Conservation (phyloP, 768 basidiomycete species). For the Psilocybe cubensis region DNA sequence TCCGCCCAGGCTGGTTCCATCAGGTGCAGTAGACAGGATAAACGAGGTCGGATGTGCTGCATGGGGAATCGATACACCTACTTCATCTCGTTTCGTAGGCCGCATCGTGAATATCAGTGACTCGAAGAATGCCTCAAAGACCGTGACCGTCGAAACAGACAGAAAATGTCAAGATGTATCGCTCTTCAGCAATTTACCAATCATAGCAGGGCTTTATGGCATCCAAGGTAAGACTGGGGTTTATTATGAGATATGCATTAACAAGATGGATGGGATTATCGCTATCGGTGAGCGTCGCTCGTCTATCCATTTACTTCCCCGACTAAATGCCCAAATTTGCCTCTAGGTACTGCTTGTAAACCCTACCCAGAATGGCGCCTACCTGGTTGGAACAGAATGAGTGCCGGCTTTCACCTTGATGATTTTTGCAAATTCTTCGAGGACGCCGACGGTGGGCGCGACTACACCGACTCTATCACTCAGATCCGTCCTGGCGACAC, state of each 20-base stretch:
- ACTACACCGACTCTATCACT: conserved; percentile 42
- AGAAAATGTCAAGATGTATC: conserved; percentile 50
- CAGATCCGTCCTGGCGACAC: conserved; percentile 49
- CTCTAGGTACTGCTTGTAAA: conserved; percentile 60
- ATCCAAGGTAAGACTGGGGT: conserved; percentile 56
- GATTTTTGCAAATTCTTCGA: conserved; percentile 78
- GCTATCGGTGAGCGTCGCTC: conserved; percentile 51
- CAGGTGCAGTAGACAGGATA: conserved; percentile 56
- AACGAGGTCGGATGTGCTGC: conserved; percentile 45
- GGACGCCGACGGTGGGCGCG: conserved; percentile 65
- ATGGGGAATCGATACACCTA: conserved; percentile 55
- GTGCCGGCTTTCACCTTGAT: conserved; percentile 69
- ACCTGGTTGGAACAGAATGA: conserved; percentile 74
- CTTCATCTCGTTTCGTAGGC: conserved; percentile 47
- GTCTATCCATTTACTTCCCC: neutral
- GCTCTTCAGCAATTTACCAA: conserved; percentile 61
- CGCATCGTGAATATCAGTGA: conserved; percentile 38
- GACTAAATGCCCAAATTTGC: neutral
- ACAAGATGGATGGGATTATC: conserved; percentile 60
- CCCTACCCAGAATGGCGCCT: conserved; percentile 70
- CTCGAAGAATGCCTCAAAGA: conserved; percentile 31
- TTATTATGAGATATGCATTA: conserved; percentile 66
- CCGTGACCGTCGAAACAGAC: conserved; percentile 46
- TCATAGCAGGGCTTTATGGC: conserved; percentile 64
- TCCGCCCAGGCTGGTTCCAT: conserved; percentile 51